Conservation (phyloP, 352 stramenopile species). For the Thraustochytrium sp. region DNA sequence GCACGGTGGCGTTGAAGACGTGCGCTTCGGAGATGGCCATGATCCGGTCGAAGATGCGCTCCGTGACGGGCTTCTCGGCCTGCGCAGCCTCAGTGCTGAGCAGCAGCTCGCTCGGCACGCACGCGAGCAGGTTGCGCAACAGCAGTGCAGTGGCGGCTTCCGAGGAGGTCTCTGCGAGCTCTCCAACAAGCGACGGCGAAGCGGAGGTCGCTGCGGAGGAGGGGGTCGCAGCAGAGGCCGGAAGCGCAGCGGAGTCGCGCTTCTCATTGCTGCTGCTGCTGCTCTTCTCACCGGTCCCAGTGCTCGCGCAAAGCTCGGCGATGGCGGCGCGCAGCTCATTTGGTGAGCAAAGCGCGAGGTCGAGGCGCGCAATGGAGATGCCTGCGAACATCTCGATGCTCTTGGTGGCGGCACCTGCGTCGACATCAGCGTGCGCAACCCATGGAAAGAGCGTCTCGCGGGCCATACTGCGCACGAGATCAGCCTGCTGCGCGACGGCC, state of each 20-base stretch:
- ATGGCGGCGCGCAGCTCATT: not conserved
- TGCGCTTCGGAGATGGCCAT: conserved; percentile 10
- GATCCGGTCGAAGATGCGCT: not conserved
- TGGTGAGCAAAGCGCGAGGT: not conserved
- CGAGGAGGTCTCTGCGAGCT: not conserved
- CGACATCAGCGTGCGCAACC: not conserved
- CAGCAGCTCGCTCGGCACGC: not conserved
- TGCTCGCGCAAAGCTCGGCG: not conserved
- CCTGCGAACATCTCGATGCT: conserved; percentile 20
- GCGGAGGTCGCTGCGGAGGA: not conserved
- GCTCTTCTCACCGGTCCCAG: not conserved
- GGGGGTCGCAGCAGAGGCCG: not conserved
- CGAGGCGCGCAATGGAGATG: not conserved
- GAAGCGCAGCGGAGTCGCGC: not conserved
- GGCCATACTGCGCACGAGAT: not conserved
- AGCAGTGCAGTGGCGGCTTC: not conserved
- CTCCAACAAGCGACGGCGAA: not conserved
- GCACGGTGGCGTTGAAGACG: conserved; percentile 15
- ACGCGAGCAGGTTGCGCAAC: not conserved
- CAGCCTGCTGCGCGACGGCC: not conserved
- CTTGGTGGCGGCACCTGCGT: not conserved
- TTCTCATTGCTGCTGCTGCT: too few species aligned
- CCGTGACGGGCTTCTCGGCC: not conserved
- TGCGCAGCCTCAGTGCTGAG: not conserved
- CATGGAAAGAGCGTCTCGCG: not conserved